Conservation (phyloP, 1,284 basidiomycete species). For the Ceratobasidium sp. region DNA sequence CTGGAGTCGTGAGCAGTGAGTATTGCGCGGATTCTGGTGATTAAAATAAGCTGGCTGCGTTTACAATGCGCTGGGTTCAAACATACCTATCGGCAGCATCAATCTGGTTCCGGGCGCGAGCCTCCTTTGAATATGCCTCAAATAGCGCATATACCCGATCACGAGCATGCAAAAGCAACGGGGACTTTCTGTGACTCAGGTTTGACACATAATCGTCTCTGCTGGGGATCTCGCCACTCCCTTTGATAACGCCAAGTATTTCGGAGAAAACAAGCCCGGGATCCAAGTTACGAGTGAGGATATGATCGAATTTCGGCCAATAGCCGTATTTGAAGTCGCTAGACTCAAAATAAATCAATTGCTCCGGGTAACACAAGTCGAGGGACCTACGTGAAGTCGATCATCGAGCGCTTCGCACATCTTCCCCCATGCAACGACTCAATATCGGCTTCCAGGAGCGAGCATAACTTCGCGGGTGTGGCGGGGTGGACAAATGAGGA, state of each 20-base stretch:
- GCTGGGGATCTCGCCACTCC: conserved; percentile 67
- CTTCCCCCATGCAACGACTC: conserved; percentile 23
- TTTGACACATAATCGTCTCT: conserved; percentile 60
- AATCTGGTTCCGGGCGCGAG: conserved; percentile 60
- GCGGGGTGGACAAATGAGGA: neutral
- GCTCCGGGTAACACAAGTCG: neutral
- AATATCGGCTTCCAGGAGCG: conserved; percentile 57
- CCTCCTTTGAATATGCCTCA: conserved; percentile 67
- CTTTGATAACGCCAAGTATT: conserved; percentile 77
- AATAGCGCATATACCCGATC: conserved; percentile 69
- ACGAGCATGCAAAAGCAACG: conserved; percentile 66
- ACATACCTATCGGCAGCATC: conserved; percentile 74
- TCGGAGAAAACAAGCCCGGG: conserved; percentile 76
- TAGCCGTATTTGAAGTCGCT: conserved; percentile 67
- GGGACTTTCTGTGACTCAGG: conserved; percentile 65
- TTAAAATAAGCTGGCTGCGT: neutral
- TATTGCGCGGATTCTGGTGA: conserved; percentile 65
- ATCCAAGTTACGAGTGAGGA: conserved; percentile 69
- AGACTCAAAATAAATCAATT: conserved; percentile 54
- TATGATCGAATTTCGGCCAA: conserved; percentile 74
- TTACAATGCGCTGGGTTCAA: conserved; percentile 2
- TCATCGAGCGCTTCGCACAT: neutral
- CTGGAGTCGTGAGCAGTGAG: conserved; percentile 58
- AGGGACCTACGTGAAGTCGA: neutral
- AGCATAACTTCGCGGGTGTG: conserved; percentile 47